Evolutionary conservation across 2,329 filamentous ascomycete genomes (phyloP).

Genomic region (Hypocrella siamensis): DNA sequence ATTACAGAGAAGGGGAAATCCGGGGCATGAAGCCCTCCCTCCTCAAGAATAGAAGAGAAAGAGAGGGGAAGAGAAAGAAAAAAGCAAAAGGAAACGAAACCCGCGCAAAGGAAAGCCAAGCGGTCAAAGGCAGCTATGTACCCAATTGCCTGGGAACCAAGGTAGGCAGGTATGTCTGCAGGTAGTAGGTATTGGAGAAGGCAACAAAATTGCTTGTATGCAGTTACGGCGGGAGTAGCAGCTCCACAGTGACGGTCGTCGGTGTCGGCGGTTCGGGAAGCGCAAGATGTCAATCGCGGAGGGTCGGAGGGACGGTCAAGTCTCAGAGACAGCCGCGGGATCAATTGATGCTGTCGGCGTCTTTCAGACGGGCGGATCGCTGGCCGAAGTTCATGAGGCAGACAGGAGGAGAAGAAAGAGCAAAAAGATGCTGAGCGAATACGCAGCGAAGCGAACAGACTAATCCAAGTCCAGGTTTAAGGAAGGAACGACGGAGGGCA

Average conservation of each 20-base stretch:
- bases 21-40: too few relatives aligned
- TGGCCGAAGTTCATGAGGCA: too few relatives aligned
- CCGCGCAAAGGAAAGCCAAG: too few relatives aligned
- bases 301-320: background rate
- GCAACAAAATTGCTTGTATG: background rate
- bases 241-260: slow-evolving; percentile 2
- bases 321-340: background rate
- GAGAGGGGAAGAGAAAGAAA: too few relatives aligned
- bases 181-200: background rate
- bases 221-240: background rate
- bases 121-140: too few relatives aligned
- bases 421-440: background rate
- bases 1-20: too few relatives aligned
- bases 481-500: background rate
- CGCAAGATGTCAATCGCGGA: background rate
- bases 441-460: background rate
- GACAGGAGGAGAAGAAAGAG: background rate
- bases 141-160: too few relatives aligned
- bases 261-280: slow-evolving; percentile 1
- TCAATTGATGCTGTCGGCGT: slow-evolving; percentile 1
- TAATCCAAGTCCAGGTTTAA: background rate
- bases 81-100: too few relatives aligned
- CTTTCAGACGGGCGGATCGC: background rate
- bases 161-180: background rate
- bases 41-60: too few relatives aligned